Evolutionary conservation across 768 basidiomycete genomes (phyloP), one percentile per base, ranked within the genome.

Genomic region (Boletus vermiculosoides): DNA sequence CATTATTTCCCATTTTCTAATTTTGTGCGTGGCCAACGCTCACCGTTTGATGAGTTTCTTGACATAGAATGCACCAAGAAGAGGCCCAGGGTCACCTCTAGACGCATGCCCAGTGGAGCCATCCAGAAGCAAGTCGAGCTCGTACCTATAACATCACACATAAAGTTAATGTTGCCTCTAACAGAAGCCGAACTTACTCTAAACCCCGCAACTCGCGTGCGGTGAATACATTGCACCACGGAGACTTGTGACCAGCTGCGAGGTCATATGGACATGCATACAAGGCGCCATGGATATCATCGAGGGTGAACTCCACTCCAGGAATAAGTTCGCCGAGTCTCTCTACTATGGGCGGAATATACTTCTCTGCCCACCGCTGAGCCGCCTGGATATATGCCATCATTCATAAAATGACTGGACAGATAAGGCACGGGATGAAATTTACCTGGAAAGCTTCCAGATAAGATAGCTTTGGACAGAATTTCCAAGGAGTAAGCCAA

Each of bases 181-280:
- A 50, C 15, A 39, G 16, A 11, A 37, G 9, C 20, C 16, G 11
- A 52, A 44, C 74, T 34, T 58, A 77, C 72, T 77, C 75, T 46
- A 79, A 71, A 31, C 64, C 62, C 37, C 55, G 59, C 34, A 78
- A 60, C 58, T 78, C 77, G 23, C 44, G 34, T 37, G 31, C 20
- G 10, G 65, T 59, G 65, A 79, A 78, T 50, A 71, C 73, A n/a
- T 63, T 63, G 52, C 76, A 78, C 78, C 77, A 78, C 0, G 78
- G 74, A 30, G 78, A 73, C 20, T 46, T 48, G 20, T 65, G 58
- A 50, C 64, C 59, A 20, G 74, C 71, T 3, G 76, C 77, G 39
- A 74, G 64, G 55, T 77, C 77, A 47, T 76, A 78, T 34, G 76
- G 71, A 50, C 76, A 76, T 20, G 76, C 76, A 50, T 73, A 77